Evolutionary conservation across 2,329 filamentous ascomycete genomes (phyloP), one percentile per base, ranked within the genome.

Genomic region (Alternaria postmessia): DNA sequence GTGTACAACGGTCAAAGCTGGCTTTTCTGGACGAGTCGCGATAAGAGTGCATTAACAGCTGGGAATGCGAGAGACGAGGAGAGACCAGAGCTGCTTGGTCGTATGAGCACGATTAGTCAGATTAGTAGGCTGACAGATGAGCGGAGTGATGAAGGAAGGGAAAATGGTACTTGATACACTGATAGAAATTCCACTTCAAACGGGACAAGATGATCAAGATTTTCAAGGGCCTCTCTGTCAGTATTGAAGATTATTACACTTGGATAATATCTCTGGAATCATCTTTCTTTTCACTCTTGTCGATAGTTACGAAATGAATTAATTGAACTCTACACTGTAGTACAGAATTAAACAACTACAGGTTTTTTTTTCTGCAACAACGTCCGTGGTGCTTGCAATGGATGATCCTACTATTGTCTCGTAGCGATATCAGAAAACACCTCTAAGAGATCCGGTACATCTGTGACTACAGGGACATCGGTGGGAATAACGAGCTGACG

Each of bases 91-190:
- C 47, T 78, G 3, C 71, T 74, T 20, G 78, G 78, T 41, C 78
- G 78, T 28, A 67, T 75, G 6, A 88, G 84, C 16, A 73, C 79
- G 8, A 79, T 82, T 2, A 90, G 87, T 67, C 80, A 80, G 43
- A 74, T 90, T 44, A 91, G 86, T 71, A 88, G 85, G 63, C 86
- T 88, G 65, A 80, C 64, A 7, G 64, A 65, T 53, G 68, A 72
- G 41, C 52, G 69, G 59, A 68, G 63, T 51, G 65, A 68, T 34
- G 26, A 42, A 54, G 49, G 59, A 38, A n/a, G 20, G 18, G n/a
- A 51, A 41, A 9, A 20, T 77, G 14, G 81, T 82, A 4, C 20
- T 24, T 42, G 20, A 42, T 24, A 24, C 20, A 42, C 6, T 41
- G 9, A 41, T 22, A 22, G 6, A 18, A 9, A 41, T 18, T 22